Evolutionary conservation across 1,139 yeast genomes (phyloP).

Genomic region (Candida neerlandica): DNA sequence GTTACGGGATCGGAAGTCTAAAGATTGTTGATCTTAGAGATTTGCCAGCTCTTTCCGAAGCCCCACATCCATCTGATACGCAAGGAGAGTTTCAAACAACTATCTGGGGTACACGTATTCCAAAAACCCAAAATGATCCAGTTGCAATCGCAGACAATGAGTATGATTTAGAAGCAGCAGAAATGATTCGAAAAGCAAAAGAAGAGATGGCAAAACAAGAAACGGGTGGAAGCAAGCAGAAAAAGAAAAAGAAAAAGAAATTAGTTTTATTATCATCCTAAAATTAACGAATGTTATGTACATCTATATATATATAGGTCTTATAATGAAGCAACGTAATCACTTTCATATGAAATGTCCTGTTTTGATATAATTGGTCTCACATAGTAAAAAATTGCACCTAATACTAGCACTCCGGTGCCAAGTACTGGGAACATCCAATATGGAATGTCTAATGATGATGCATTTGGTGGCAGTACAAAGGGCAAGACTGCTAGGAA

Average conservation of each 20-base stretch:
- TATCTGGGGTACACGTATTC: slow-evolving; percentile 64
- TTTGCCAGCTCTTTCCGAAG: slow-evolving; percentile 11
- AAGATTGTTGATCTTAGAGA: slow-evolving; percentile 32
- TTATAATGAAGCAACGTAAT: slow-evolving; percentile 9
- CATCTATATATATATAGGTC: background rate
- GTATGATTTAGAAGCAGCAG: slow-evolving; percentile 51
- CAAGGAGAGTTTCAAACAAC: slow-evolving; percentile 37
- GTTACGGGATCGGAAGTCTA: slow-evolving; percentile 30
- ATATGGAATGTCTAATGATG: slow-evolving; percentile 45
- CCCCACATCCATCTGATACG: slow-evolving; percentile 13
- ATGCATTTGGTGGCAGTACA: slow-evolving; percentile 49
- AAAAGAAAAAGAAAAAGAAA: slow-evolving; percentile 47
- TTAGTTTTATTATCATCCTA: slow-evolving; percentile 25
- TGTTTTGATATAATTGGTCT: slow-evolving; percentile 15
- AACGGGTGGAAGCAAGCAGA: slow-evolving; percentile 32
- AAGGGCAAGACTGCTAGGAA: slow-evolving; percentile 61
- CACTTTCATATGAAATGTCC: slow-evolving; percentile 20
- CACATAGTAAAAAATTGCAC: slow-evolving; percentile 39
- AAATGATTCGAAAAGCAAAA: slow-evolving; percentile 49
- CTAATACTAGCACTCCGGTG: slow-evolving; percentile 46
- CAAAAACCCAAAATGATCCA: slow-evolving; percentile 33
- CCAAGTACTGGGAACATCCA: slow-evolving; percentile 63
- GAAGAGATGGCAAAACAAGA: slow-evolving; percentile 46
- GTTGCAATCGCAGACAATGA: slow-evolving; percentile 26
- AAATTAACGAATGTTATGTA: slow-evolving; percentile 6